Evolutionary conservation across 305 asterid species (phyloP).

Genomic region (Andrographis paniculata): DNA sequence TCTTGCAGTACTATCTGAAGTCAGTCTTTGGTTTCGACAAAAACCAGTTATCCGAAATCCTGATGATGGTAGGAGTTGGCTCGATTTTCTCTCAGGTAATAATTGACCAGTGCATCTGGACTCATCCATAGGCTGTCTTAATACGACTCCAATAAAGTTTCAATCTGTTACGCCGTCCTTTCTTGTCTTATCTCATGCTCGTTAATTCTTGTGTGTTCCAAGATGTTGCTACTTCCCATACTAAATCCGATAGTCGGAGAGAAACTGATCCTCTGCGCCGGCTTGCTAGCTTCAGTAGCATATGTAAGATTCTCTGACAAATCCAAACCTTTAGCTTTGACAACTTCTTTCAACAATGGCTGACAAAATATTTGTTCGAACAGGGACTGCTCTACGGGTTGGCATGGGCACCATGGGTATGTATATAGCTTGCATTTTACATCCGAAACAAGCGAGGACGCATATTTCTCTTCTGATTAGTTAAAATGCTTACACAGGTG

Average conservation of each 20-base stretch:
- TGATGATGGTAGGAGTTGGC: conserved; percentile 88
- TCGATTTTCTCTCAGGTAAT: conserved; percentile 79
- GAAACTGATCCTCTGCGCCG: conserved; percentile 66
- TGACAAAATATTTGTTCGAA: conserved; percentile 16
- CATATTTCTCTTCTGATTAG: conserved; percentile 13
- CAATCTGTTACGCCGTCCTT: no score
- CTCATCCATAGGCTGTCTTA: background rate
- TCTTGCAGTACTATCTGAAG: conserved; percentile 78
- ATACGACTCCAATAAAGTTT: background rate
- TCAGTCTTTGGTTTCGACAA: conserved; percentile 79
- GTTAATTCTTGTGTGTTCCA: conserved; percentile 16
- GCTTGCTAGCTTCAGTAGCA: conserved; percentile 58
- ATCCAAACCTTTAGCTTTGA: background rate
- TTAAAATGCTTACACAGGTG: conserved; percentile 40
- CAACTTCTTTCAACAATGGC: background rate
- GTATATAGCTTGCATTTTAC: conserved; percentile 14
- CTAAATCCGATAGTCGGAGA: conserved; percentile 78
- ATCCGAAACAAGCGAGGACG: background rate
- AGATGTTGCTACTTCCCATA: conserved; percentile 81
- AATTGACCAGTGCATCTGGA: background rate
- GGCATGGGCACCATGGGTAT: conserved; percentile 98
- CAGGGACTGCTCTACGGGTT: conserved; percentile 87
- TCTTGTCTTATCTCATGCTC: no score
- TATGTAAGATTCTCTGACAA: conserved; percentile 47
- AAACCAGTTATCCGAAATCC: conserved; percentile 81